phyloP scores from a whole-genome alignment of 345 rosid species.

The Hibiscus mutabilis region DNA sequence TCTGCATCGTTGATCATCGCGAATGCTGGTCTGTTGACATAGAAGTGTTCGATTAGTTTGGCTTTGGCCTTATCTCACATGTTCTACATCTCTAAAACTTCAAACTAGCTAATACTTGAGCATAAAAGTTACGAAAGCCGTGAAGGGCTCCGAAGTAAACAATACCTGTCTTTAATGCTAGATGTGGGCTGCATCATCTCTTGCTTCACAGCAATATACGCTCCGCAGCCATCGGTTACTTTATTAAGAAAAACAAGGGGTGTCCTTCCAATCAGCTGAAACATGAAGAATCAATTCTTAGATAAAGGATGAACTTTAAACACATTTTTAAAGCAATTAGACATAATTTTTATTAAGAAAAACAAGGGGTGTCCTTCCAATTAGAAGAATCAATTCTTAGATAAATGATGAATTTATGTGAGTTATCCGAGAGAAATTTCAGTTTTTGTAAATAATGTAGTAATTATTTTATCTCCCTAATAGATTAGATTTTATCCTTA shows the following conservation, averaged over 20 bases:
- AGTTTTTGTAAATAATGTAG: no score
- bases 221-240: slow-evolving; percentile 88
- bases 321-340: no score
- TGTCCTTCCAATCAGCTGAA: slow-evolving; percentile 75
- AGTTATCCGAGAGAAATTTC: no score
- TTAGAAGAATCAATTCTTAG: no score
- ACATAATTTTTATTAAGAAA: no score
- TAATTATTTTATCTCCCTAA: no score
- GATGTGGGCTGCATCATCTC: slow-evolving; percentile 92
- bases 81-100: neutral
- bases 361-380: no score
- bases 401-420: no score
- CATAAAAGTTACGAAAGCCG: neutral
- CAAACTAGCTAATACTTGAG: no score
- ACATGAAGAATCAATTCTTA: neutral
- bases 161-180: slow-evolving; percentile 92
- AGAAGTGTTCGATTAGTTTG: slow-evolving; percentile 11
- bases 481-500: no score
- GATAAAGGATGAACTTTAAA: neutral
- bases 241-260: slow-evolving; percentile 79
- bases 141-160: neutral
- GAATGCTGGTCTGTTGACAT: slow-evolving; percentile 58
- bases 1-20: slow-evolving; percentile 86
- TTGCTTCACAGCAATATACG: slow-evolving; percentile 81
- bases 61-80: neutral